Evolutionary conservation across 2,329 filamentous ascomycete species (phyloP).

Genomic region (Immersiporthe knoxdaviesiana): DNA sequence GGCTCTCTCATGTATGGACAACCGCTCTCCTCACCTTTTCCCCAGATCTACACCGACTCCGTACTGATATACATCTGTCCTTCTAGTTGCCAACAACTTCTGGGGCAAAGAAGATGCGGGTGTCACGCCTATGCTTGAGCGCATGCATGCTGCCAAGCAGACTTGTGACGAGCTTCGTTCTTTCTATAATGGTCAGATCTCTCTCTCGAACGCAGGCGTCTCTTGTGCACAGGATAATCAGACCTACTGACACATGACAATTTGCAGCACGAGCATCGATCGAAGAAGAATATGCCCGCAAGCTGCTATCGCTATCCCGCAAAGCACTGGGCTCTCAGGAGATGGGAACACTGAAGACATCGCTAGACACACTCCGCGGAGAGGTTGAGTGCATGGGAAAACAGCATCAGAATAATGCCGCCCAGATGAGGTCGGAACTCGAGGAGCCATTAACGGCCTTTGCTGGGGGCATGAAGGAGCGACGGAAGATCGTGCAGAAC

Average conservation of each 20-base stretch:
- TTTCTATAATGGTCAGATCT: conserved; percentile 75
- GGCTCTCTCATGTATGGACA: conserved; percentile 30
- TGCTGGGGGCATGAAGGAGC: conserved; percentile 92
- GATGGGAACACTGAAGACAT: conserved; percentile 78
- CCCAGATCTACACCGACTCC: not conserved
- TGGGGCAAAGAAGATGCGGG: conserved; percentile 99
- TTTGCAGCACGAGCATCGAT: conserved; percentile 79
- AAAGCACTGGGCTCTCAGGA: conserved; percentile 91
- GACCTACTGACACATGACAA: not conserved
- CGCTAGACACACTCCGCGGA: conserved; percentile 83
- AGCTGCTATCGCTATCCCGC: conserved; percentile 80
- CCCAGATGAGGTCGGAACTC: conserved; percentile 93
- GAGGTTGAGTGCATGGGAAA: conserved; percentile 95
- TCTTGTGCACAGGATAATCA: not conserved
- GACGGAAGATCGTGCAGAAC: conserved; percentile 92
- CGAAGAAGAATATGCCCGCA: conserved; percentile 94
- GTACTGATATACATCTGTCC: conserved; percentile 18
- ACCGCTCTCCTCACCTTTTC: not conserved
- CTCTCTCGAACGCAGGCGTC: not conserved
- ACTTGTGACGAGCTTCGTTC: conserved; percentile 91
- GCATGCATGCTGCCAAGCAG: conserved; percentile 92
- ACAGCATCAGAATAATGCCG: conserved; percentile 85
- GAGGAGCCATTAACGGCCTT: conserved; percentile 94
- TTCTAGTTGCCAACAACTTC: conserved; percentile 93
- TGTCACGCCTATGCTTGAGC: conserved; percentile 85